Evolutionary conservation across 2,329 filamentous ascomycete species (phyloP), one percentile per base, ranked within the genome.

Genomic region (Colletotrichum higginsianum): DNA sequence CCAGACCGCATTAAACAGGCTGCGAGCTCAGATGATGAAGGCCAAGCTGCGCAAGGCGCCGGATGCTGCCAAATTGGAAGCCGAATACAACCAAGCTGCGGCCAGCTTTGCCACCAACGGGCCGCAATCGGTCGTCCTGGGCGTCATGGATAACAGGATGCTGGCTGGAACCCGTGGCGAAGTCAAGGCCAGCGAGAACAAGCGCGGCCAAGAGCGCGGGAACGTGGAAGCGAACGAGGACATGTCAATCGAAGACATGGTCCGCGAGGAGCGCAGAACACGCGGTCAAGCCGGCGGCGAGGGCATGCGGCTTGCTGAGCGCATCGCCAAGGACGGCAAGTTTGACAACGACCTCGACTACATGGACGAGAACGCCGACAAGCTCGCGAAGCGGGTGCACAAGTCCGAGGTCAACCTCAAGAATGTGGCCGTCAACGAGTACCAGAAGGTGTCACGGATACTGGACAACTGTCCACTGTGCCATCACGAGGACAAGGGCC

Each of bases 201-300:
- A 93, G 78, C 90, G 95, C 58, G 96, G 95, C 3, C 88, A 90
- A 7, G 95, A 98, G 81, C 91, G 95, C 65, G 96, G 96, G 1
- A 87, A 91, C 9, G 93, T 99, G 7, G 90, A 94, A 76, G 94
- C 96, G 75, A 98, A 98, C 78, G 93, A 97, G 64, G 95, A 98
- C 77, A 98, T 99, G 95, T 92, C 87, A 40, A 93, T 99, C 72
- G 95, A 97, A 65, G 96, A 99, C 81, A 99, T 99, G 96, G 91
- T 99, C 21, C 91, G 94, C 38, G 95, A 98, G 81, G 96, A 99
- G 82, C 91, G 94, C 46, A 92, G 96, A 66, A 98, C 94, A 5
- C 92, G 91, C 70, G 92, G 92, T 18, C 91, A 94, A 77, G 85
- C 86, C 4, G 94, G 93, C 52, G 94, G 94, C 64, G 95, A 98